phyloP scores from a whole-genome alignment of 2,329 filamentous ascomycete species.

The Fusarium circinatum region DNA sequence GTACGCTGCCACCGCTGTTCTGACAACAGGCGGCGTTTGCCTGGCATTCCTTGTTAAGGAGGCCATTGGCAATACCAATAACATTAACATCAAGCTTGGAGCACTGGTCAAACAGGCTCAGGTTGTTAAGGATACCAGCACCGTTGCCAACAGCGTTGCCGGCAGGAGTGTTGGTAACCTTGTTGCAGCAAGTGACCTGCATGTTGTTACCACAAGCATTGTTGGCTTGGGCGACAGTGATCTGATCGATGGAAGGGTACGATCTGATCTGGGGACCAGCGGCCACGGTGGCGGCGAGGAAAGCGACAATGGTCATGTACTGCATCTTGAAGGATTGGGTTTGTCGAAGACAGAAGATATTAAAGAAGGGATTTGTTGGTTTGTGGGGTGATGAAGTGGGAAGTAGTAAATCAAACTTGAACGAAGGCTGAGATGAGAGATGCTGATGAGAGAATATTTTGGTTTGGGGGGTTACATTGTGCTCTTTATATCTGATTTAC shows the following conservation, averaged over 20 bases:
- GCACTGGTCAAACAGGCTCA: slow-evolving; percentile 1
- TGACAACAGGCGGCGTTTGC: slow-evolving; percentile 10
- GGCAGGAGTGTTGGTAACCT: neutral
- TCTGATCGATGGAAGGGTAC: neutral
- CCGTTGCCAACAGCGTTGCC: neutral
- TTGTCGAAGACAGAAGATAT: neutral
- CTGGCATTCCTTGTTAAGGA: slow-evolving; percentile 11
- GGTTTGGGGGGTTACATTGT: neutral
- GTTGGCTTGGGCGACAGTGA: slow-evolving; percentile 2
- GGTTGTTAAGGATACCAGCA: neutral
- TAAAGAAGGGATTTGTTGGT: neutral
- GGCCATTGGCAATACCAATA: neutral
- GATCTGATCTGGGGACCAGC: neutral
- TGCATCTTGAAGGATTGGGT: slow-evolving; percentile 2
- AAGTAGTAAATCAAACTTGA: neutral
- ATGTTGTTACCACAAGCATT: slow-evolving; percentile 1
- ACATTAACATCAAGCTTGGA: slow-evolving; percentile 5
- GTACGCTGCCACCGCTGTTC: neutral
- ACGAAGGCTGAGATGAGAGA: neutral
- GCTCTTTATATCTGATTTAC: neutral
- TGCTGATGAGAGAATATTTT: neutral
- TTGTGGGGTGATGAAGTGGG: neutral
- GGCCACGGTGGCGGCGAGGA: neutral
- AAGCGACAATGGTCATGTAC: neutral
- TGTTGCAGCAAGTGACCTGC: slow-evolving; percentile 9